Conservation (phyloP, 306 rosid genomes). For the Vicia villosa region DNA sequence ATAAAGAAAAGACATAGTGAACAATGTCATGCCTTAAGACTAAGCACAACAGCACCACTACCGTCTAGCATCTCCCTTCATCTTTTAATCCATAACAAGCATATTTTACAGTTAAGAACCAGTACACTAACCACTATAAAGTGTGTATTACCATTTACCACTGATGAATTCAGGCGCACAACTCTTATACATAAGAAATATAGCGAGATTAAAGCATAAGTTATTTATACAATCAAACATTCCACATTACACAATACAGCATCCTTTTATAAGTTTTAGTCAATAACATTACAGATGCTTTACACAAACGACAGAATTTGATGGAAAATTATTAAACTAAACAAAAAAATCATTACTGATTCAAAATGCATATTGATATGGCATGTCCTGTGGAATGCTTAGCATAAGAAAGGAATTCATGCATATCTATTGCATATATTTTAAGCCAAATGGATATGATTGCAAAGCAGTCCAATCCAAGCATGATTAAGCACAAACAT, state of each 20-base stretch:
- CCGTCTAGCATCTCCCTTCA: background rate
- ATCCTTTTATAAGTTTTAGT: background rate
- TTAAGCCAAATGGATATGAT: background rate
- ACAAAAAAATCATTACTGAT: background rate
- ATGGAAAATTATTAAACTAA: background rate
- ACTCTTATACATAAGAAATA: background rate
- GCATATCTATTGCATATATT: background rate
- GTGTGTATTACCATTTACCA: background rate
- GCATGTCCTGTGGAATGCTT: background rate
- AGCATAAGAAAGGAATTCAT: background rate
- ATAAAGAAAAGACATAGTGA: background rate
- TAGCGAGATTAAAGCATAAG: background rate
- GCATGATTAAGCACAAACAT: constrained; percentile 3
- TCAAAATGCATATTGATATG: background rate
- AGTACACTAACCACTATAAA: background rate
- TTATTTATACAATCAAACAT: background rate
- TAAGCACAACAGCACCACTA: background rate
- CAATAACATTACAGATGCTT: background rate
- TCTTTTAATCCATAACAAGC: background rate
- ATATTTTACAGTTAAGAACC: background rate
- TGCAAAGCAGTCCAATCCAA: background rate
- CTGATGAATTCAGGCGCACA: background rate
- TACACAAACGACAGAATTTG: background rate
- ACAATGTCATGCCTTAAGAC: constrained; percentile 2
- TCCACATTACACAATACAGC: background rate